These are phyloP conservation scores for Neurospora africana DNA, from an alignment of 495 filamentous ascomycete species.

Conservation along the genomic window DNA sequence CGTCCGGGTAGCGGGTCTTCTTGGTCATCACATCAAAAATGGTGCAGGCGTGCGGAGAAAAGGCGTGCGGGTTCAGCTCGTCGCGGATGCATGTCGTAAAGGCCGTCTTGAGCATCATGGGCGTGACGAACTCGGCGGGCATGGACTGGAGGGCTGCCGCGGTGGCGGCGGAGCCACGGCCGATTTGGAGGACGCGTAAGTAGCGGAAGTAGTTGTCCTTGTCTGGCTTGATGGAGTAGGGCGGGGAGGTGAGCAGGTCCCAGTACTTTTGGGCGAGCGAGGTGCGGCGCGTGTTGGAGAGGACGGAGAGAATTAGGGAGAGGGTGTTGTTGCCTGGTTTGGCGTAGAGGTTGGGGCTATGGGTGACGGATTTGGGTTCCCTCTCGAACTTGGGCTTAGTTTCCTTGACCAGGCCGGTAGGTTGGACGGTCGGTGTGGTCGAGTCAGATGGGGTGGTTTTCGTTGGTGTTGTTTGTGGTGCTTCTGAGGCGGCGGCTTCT, in stretches of 20 bases:
- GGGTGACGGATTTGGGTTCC: background rate
- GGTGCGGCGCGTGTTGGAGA: constrained; percentile 39
- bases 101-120: constrained; percentile 58
- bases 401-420: background rate
- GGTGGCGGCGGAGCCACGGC: constrained; percentile 46
- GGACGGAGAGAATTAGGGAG: constrained; percentile 54
- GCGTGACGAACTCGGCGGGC: constrained; percentile 26
- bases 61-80: constrained; percentile 52
- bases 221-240: constrained; percentile 55
- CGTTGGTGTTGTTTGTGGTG: background rate
- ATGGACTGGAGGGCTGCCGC: constrained; percentile 45
- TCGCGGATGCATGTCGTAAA: constrained; percentile 60
- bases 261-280: constrained; percentile 56
- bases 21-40: constrained; percentile 47
- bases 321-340: constrained; percentile 56
- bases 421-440: background rate
- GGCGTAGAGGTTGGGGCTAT: constrained; percentile 26
- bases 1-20: constrained; percentile 32
- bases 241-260: constrained; percentile 48
- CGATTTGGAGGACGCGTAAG: constrained; percentile 54
- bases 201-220: constrained; percentile 51
- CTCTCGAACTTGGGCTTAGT: background rate
- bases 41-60: constrained; percentile 40
- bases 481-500: background rate
- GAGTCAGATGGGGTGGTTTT: background rate